phyloP scores from a whole-genome alignment of 2,329 filamentous ascomycete species.

The Calonectria naviculata region DNA sequence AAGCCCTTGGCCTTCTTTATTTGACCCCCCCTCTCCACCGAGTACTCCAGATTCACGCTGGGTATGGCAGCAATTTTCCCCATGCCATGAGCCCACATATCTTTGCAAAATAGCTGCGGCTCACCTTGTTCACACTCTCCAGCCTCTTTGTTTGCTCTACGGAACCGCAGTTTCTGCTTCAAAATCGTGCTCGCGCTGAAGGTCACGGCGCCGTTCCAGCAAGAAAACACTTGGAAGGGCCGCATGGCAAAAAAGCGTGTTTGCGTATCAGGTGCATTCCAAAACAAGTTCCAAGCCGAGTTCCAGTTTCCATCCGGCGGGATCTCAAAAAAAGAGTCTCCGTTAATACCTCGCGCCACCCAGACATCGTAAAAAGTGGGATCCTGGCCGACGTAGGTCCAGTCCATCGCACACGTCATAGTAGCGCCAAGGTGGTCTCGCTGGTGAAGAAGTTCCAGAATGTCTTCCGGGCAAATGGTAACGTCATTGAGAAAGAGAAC shows the following conservation, averaged over 20 bases:
- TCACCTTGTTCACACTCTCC: constrained; percentile 65
- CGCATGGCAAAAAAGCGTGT: constrained; percentile 45
- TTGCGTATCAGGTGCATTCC: constrained; percentile 54
- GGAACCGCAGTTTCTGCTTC: constrained; percentile 54
- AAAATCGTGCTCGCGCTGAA: constrained; percentile 60
- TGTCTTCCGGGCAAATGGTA: constrained; percentile 62
- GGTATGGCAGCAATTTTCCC: constrained; percentile 66
- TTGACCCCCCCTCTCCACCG: constrained; percentile 51
- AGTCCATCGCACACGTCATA: constrained; percentile 70
- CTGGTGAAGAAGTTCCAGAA: constrained; percentile 66
- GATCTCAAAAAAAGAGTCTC: constrained; percentile 66
- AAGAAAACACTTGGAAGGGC: constrained; percentile 69
- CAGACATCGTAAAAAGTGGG: constrained; percentile 67
- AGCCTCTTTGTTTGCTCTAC: constrained; percentile 36
- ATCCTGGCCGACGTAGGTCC: constrained; percentile 55
- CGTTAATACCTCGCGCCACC: constrained; percentile 62
- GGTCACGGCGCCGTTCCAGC: constrained; percentile 67
- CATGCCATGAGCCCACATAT: constrained; percentile 61
- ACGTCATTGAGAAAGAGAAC: constrained; percentile 66
- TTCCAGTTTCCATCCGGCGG: constrained; percentile 58
- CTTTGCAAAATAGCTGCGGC: constrained; percentile 65
- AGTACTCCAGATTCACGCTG: constrained; percentile 64
- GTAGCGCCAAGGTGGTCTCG: constrained; percentile 56
- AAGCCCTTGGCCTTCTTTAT: constrained; percentile 64
- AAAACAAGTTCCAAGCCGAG: constrained; percentile 56